Percentiles rank a stretch among this genome's conserved stretches.
phyloP scores from a whole-genome alignment of 2,329 filamentous ascomycete genomes.

The Penicillium sp. region DNA sequence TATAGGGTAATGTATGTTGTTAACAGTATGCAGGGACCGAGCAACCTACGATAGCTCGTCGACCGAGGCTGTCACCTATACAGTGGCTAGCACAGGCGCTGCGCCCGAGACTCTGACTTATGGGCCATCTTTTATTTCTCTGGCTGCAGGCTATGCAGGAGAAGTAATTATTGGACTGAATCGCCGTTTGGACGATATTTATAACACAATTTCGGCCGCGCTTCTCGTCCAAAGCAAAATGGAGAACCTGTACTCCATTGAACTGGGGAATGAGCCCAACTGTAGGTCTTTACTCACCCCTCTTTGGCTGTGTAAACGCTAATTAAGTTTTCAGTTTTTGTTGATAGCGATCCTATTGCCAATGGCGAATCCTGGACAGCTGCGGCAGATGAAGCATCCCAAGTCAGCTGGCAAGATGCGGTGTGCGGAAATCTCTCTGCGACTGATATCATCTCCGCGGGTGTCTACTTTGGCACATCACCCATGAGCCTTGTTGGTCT shows the following conservation, averaged over 20 bases:
- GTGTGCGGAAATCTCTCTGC: constrained; percentile 33
- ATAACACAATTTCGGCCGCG: constrained; percentile 57
- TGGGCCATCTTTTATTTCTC: constrained; percentile 53
- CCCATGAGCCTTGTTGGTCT: constrained; percentile 42
- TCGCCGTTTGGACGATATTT: constrained; percentile 52
- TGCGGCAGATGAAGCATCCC: constrained; percentile 33
- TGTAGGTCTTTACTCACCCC: constrained; percentile 38
- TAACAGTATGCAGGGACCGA: constrained; percentile 43
- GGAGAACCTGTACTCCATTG: constrained; percentile 54
- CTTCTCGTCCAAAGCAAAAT: constrained; percentile 47
- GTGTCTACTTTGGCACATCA: constrained; percentile 37
- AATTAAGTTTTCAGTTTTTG: constrained; percentile 19
- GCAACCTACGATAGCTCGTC: constrained; percentile 52
- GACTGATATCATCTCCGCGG: constrained; percentile 33
- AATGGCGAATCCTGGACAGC: constrained; percentile 32
- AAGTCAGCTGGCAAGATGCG: constrained; percentile 36
- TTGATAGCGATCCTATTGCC: constrained; percentile 27
- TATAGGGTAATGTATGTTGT: not conserved
- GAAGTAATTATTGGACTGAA: constrained; percentile 55
- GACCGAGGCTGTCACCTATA: constrained; percentile 52
- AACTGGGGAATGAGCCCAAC: constrained; percentile 60
- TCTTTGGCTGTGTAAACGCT: not conserved
- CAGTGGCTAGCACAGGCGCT: constrained; percentile 49
- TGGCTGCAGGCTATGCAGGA: constrained; percentile 52
- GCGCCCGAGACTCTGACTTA: constrained; percentile 54